Evolutionary conservation across 371 early-diverging fungal genomes (phyloP).

Genomic region (Amoeboaphelidium occidentale): DNA sequence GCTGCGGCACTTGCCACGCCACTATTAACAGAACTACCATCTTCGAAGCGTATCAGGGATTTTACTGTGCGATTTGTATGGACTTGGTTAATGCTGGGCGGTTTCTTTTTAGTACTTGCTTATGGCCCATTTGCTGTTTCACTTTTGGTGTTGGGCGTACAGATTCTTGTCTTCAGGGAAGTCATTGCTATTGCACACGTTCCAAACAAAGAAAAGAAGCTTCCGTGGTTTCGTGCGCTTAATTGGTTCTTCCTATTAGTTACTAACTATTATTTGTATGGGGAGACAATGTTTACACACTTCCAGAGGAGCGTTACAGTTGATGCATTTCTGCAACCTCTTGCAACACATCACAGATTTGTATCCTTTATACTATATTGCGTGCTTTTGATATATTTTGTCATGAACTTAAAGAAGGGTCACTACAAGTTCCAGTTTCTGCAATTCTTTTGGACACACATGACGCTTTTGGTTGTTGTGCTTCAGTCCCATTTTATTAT

Average conservation of each 20-base stretch:
- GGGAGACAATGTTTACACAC: slow-evolving; percentile 67
- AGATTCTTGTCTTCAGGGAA: slow-evolving; percentile 29
- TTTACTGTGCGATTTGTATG: slow-evolving; percentile 45
- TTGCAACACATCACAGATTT: slow-evolving; percentile 80
- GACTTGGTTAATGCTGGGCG: slow-evolving; percentile 65
- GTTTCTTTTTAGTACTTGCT: slow-evolving; percentile 41
- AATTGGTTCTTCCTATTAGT: slow-evolving; percentile 62
- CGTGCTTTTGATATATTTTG: slow-evolving; percentile 76
- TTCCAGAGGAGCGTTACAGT: slow-evolving; percentile 49
- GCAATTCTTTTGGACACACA: slow-evolving; percentile 87
- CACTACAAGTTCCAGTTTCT: slow-evolving; percentile 56
- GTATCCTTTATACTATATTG: slow-evolving; percentile 70
- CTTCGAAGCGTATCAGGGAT: slow-evolving; percentile 4
- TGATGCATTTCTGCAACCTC: slow-evolving; percentile 49
- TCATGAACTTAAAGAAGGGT: slow-evolving; percentile 68
- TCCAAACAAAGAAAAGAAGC: slow-evolving; percentile 51
- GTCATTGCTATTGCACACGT: slow-evolving; percentile 65
- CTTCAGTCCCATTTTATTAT: slow-evolving; percentile 77
- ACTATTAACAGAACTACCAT: background rate
- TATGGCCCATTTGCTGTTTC: slow-evolving; percentile 53
- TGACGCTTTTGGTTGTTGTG: slow-evolving; percentile 69
- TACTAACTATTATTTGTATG: slow-evolving; percentile 76
- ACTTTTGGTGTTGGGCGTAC: slow-evolving; percentile 56
- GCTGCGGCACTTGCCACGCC: too few relatives aligned
- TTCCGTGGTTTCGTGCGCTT: slow-evolving; percentile 77